Evolutionary conservation across 2,329 filamentous ascomycete genomes (phyloP).

Genomic region (Pseudocercospora musae): DNA sequence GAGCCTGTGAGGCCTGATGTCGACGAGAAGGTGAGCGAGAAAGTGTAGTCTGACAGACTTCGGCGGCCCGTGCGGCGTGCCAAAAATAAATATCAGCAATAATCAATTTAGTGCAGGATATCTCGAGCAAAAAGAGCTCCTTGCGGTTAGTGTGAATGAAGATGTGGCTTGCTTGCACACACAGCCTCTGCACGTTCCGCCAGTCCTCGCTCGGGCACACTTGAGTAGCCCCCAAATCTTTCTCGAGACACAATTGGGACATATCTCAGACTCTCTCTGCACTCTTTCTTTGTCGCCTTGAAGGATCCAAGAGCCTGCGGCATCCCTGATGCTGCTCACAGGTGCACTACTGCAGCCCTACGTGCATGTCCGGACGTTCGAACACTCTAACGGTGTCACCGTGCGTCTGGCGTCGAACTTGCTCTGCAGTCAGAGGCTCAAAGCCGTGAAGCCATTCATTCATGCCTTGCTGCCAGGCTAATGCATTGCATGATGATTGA

Average conservation of each 20-base stretch:
- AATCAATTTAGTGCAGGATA: not conserved
- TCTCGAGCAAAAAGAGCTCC: not conserved
- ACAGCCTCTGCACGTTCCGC: not conserved
- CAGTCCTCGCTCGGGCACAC: not conserved
- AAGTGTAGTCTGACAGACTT: conserved; percentile 1
- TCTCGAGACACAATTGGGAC: too few relatives aligned
- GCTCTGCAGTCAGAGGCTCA: not conserved
- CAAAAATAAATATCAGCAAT: conserved; percentile 1
- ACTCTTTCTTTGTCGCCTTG: conserved; percentile 8
- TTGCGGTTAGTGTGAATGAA: not conserved
- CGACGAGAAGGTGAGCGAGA: not conserved
- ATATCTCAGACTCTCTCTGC: too few relatives aligned
- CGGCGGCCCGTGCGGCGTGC: not conserved
- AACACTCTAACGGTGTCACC: not conserved
- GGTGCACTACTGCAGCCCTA: conserved; percentile 12
- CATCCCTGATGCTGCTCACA: conserved; percentile 6
- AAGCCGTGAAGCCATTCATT: not conserved
- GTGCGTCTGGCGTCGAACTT: not conserved
- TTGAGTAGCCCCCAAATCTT: not conserved
- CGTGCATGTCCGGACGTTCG: conserved; percentile 7
- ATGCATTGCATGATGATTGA: not conserved
- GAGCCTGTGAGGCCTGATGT: not conserved
- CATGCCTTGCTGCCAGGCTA: not conserved
- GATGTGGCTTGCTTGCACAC: not conserved
- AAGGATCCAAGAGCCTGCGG: conserved; percentile 15